A percentile compares a stretch with the other conserved stretches of the same genome.
Evolutionary conservation across 2,329 filamentous ascomycete genomes (phyloP).

Genomic region (Colletotrichum musae): DNA sequence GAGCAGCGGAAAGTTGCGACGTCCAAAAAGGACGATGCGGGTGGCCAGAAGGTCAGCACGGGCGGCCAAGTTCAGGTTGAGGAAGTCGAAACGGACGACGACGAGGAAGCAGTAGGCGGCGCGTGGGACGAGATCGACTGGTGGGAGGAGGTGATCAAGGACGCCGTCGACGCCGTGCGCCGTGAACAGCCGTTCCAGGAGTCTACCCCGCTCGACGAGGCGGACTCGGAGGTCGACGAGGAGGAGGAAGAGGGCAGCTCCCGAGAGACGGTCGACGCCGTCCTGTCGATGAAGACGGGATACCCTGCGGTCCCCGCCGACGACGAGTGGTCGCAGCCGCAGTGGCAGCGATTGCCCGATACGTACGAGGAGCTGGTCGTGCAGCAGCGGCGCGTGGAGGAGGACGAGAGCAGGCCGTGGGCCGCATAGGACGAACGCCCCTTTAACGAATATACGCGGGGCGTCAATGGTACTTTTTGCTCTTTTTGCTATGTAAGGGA

Average conservation of each 20-base stretch:
- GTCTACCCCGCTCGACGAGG: constrained; percentile 36
- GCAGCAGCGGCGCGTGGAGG: constrained; percentile 27
- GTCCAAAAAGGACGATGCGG: background rate
- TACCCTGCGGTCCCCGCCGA: constrained; percentile 32
- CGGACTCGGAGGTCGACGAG: constrained; percentile 36
- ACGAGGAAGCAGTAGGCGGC: background rate
- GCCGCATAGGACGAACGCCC: background rate
- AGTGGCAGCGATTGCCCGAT: constrained; percentile 38
- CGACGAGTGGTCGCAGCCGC: constrained; percentile 39
- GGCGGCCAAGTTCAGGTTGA: constrained; percentile 12
- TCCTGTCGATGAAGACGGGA: constrained; percentile 25
- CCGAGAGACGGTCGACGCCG: constrained; percentile 37
- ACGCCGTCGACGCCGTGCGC: constrained; percentile 38
- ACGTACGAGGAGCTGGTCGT: constrained; percentile 40
- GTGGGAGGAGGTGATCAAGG: constrained; percentile 39
- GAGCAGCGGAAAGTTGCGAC: background rate
- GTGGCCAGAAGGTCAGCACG: background rate
- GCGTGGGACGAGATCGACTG: constrained; percentile 37
- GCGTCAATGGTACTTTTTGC: background rate
- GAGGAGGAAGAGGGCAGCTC: constrained; percentile 36
- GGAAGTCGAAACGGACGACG: background rate
- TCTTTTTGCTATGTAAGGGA: background rate
- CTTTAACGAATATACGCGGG: constrained; percentile 6
- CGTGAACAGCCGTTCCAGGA: constrained; percentile 34
- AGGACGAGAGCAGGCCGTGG: constrained; percentile 27